Base-by-base conservation (phyloP, 257 asterid genomes). In the Linaria vulgaris region DNA sequence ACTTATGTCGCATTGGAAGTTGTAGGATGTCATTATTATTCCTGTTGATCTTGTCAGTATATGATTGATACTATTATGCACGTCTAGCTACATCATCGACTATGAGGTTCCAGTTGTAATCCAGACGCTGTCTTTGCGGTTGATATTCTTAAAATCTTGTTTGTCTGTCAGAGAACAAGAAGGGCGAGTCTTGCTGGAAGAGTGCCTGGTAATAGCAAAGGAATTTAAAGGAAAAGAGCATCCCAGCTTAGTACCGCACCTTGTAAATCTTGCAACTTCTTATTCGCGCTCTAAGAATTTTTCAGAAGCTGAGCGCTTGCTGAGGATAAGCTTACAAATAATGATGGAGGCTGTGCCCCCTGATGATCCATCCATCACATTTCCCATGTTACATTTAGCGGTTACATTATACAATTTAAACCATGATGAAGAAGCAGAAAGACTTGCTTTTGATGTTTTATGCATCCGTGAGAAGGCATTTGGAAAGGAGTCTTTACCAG, bases 211-310 rank as follows among this genome's bases (percentile, higher is more conserved):
- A 43, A 79, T 82, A 62, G 72, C 82, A 17, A 88, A 92, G 72
- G 83, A 77, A 69, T 68, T 70, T 11, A 81, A 78, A 69, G 98
- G 97, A 66, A 87, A 85, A 72, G 88, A 81, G 22, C 85, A 89
- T 71, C 96, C 92, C 44, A 76, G 75, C 80, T 78, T 76, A 61
- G 97, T 87, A 43, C 80, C 87, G 52, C 92, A 86, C 68, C 88
- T 92, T 9, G 78, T 92, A 70, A 92, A 88, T 80, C 94, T 92
- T 58, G 97, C 97, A 43, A 69, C 87, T 63, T 92, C 98, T n/a
- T 85, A 85, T 79, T 88, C 95, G 52, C 86, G 77, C 63, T 85
- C 83, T 24, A 88, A 88, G 80, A 82, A 79, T 63, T 92, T 73
- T 74, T 90, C 80, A 10, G 96, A 88, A 78, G 88, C 98, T 24